These are phyloP conservation scores for Rheum nobile DNA, from an alignment of 148 eudicot species.

Conservation along the genomic window DNA sequence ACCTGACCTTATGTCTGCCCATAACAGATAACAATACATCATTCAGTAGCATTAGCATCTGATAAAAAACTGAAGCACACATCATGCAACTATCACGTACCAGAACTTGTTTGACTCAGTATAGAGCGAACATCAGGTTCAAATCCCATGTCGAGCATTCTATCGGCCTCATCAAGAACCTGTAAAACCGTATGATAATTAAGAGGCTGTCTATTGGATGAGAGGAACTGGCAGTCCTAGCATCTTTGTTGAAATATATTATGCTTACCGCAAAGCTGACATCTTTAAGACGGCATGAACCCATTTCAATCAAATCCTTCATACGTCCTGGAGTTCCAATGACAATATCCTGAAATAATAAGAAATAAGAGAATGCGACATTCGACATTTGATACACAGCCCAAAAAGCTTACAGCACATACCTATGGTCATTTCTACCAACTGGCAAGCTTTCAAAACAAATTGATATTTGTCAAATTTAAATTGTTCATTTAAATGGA, in stretches of 20 bases:
- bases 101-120: conserved; percentile 61
- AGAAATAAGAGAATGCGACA: neutral
- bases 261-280: conserved; percentile 82
- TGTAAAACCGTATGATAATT: conserved; percentile 11
- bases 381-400: neutral
- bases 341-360: conserved; percentile 68
- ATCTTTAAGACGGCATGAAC: conserved; percentile 56
- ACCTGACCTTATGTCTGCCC: neutral
- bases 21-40: neutral
- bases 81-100: conserved; percentile 26
- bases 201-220: neutral
- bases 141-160: conserved; percentile 99
- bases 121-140: conserved; percentile 94
- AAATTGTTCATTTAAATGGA: neutral
- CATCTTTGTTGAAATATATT: neutral
- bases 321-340: conserved; percentile 97
- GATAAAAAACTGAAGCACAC: neutral
- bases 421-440: neutral
- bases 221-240: neutral
- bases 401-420: neutral
- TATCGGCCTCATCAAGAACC: conserved; percentile 98
- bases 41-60: neutral
- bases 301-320: conserved; percentile 91
- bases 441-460: neutral
- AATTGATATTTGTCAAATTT: neutral